A percentile compares a stretch with the other conserved stretches of the same genome.
Evolutionary conservation across 495 filamentous ascomycete genomes (phyloP).

Genomic region (Trichoderma virens): DNA sequence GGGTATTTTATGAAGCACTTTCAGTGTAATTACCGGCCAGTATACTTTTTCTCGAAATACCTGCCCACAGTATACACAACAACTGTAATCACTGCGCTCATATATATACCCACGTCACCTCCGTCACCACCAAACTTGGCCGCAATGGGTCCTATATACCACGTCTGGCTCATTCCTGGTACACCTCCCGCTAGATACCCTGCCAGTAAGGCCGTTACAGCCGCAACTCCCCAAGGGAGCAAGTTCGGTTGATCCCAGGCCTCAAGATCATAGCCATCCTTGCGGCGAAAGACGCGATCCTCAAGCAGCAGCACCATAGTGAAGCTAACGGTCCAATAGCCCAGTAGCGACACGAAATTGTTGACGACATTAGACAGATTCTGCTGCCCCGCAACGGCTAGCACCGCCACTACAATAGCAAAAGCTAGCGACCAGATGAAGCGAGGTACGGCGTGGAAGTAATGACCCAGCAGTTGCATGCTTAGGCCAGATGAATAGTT

Average conservation of each 20-base stretch:
- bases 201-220: background rate
- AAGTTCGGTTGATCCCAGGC: background rate
- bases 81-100: background rate
- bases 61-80: background rate
- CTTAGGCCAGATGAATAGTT: background rate
- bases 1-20: background rate
- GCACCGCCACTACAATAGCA: background rate
- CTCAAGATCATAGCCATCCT: background rate
- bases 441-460: background rate
- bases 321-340: background rate
- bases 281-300: background rate
- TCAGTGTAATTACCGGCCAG: background rate
- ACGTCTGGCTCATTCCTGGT: constrained; percentile 2
- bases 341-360: background rate
- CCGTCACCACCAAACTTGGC: constrained; percentile 1
- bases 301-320: background rate
- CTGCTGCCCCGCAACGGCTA: background rate
- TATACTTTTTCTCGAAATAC: background rate
- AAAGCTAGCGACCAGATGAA: background rate
- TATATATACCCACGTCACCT: background rate
- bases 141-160: constrained; percentile 1
- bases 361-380: background rate
- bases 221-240: background rate
- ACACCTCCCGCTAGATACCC: background rate
- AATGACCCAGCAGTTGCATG: background rate